These are phyloP conservation scores for Stemphylium beticola DNA, from an alignment of 2,329 filamentous ascomycete genomes.

Conservation along the genomic window DNA sequence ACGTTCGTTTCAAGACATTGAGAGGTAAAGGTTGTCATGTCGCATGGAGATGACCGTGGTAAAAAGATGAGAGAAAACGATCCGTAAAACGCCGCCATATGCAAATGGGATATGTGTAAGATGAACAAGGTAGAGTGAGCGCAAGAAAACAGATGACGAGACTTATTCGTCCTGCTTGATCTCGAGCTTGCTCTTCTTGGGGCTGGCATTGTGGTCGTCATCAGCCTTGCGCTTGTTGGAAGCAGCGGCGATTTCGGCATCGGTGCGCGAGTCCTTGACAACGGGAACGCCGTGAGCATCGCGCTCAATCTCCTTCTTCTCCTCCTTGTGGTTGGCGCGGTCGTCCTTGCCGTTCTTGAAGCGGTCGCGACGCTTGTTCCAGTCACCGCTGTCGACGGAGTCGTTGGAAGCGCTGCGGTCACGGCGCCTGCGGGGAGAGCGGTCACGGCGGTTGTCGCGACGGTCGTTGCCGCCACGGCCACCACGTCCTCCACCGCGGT, in stretches of 20 bases:
- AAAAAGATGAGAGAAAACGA: neutral
- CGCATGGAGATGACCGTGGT: neutral
- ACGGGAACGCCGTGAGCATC: conserved; percentile 38
- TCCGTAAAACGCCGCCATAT: conserved; percentile 2
- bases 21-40: neutral
- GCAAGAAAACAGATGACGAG: neutral
- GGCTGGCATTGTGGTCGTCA: conserved; percentile 23
- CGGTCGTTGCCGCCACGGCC: conserved; percentile 29
- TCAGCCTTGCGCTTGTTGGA: conserved; percentile 46
- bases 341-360: conserved; percentile 44
- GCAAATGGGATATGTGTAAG: neutral
- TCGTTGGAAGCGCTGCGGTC: conserved; percentile 28
- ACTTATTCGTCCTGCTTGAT: conserved; percentile 43
- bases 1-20: neutral
- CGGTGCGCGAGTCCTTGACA: conserved; percentile 30
- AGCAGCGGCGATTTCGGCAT: conserved; percentile 17
- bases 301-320: conserved; percentile 30
- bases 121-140: neutral
- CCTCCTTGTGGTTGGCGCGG: conserved; percentile 26
- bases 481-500: conserved; percentile 27
- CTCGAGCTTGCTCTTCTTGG: conserved; percentile 46
- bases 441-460: conserved; percentile 30
- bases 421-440: conserved; percentile 29
- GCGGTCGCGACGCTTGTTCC: conserved; percentile 40
- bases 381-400: conserved; percentile 33